Percentiles rank a stretch among this genome's conserved stretches.
Evolutionary conservation across 345 rosid genomes (phyloP).

Genomic region (Salix udensis): DNA sequence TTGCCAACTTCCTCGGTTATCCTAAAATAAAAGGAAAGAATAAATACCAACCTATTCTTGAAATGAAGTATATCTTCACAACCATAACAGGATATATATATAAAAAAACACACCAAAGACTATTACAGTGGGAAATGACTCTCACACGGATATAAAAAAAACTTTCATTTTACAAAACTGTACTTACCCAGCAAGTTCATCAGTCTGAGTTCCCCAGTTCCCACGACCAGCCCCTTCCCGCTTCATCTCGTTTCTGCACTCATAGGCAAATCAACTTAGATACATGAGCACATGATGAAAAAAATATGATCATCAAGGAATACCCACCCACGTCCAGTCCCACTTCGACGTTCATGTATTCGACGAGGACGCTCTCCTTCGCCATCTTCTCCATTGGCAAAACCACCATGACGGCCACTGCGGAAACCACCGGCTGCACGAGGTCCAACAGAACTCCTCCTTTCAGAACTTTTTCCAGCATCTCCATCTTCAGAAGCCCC

Average conservation of each 20-base stretch:
- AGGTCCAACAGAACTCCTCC: slow-evolving; percentile 20
- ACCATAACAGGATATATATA: not conserved
- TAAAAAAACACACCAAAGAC: not conserved
- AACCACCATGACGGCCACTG: slow-evolving; percentile 20
- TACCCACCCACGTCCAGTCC: slow-evolving; percentile 29
- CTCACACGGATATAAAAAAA: not conserved
- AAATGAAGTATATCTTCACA: not conserved
- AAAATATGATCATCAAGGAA: not conserved
- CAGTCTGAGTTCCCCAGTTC: slow-evolving; percentile 27
- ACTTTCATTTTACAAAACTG: not conserved
- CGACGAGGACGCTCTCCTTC: slow-evolving; percentile 25
- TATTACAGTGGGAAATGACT: not conserved
- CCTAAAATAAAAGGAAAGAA: slow-evolving; percentile 1
- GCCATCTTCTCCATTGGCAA: slow-evolving; percentile 17
- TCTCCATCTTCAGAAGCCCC: slow-evolving; percentile 21
- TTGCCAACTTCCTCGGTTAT: slow-evolving; percentile 19
- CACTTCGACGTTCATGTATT: slow-evolving; percentile 20
- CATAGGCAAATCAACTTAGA: not conserved
- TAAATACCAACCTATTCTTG: not conserved
- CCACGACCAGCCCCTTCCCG: slow-evolving; percentile 27
- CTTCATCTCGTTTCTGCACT: slow-evolving; percentile 20
- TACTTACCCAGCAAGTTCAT: slow-evolving; percentile 25
- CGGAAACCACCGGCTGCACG: slow-evolving; percentile 17
- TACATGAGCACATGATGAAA: not conserved
- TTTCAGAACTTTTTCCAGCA: slow-evolving; percentile 18